Percentiles rank a stretch among this genome's conserved stretches.
Evolutionary conservation across 2,329 filamentous ascomycete genomes (phyloP).

Genomic region (Coleophoma cylindrospora): DNA sequence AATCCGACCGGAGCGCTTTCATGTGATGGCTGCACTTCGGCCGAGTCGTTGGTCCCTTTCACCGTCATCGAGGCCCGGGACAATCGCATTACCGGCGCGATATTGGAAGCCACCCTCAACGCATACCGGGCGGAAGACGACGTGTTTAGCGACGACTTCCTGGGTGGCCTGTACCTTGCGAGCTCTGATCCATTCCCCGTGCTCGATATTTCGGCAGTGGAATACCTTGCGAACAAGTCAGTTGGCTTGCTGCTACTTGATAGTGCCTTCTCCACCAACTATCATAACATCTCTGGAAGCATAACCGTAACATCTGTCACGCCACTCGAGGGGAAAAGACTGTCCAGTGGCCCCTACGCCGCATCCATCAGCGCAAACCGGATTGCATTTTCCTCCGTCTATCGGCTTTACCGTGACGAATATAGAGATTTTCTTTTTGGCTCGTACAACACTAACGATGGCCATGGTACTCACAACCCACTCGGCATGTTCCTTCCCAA

Average conservation of each 20-base stretch:
- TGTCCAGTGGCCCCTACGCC: background rate
- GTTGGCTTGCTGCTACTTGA: background rate
- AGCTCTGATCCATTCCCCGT: constrained; percentile 19
- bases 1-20: constrained; percentile 28
- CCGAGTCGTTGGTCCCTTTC: background rate
- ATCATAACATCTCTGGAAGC: background rate
- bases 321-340: background rate
- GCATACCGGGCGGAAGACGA: constrained; percentile 29
- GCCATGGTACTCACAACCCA: background rate
- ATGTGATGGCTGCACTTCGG: constrained; percentile 18
- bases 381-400: background rate
- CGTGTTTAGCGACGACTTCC: constrained; percentile 30
- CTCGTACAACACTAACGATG: background rate
- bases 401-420: constrained; percentile 1
- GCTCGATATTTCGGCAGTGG: constrained; percentile 6
- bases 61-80: background rate
- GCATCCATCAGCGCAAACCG: constrained; percentile 5
- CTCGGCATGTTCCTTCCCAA: background rate
- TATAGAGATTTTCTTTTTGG: constrained; percentile 1
- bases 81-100: constrained; percentile 20
- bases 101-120: constrained; percentile 23
- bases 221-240: background rate
- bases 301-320: background rate
- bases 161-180: constrained; percentile 27
- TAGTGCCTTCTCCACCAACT: background rate